Evolutionary conservation across 805 yeast genomes (phyloP), one percentile per base, ranked within the genome.

Genomic region (Saturnispora gosingensis): DNA sequence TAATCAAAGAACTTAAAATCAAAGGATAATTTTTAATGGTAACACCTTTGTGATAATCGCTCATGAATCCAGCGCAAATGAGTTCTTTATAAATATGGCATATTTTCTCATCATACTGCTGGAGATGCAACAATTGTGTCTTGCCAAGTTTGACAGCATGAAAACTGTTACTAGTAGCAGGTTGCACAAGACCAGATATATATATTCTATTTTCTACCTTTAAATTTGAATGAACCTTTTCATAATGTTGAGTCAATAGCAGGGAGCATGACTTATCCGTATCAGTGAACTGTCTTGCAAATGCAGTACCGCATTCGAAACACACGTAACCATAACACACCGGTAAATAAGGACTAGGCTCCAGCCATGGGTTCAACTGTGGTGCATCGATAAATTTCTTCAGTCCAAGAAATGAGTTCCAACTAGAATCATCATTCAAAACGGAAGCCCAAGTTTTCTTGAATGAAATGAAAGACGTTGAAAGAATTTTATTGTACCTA

Each of bases 291-390:
- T 36, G 34, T 36, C 35, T 46, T n/a, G 43, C 43, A n/a, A 36
- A 46, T 4, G 43, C 49, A 10, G 49, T n/a, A 10, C 49, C 49
- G 28, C 49, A 46, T 15, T 36, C 43, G 16, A 22, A 46, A 13
- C 49, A 46, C 5, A 46, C 18, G 38, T 32, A 46, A 9, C 49
- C 49, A 24, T 34, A 27, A 25, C 22, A 25, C 9, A 46, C 20
- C 11, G 49, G 49, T 46, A 46, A 38, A 27, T 46, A 46, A 4
- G 49, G 49, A 38, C 49, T 46, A 35, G 49, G 49, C 11, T 27
- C 43, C 9, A 27, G 13, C 27, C 27, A 46, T 16, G 49, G 49
- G 4, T 20, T 24, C 4, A 27, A 16, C 18, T 36, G 30, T 13
- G 36, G 35, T 16, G 49, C 22, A 24, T 36, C 43, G 25, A 46